A percentile compares a stretch with the other conserved stretches of the same genome.
Evolutionary conservation across 345 rosid species (phyloP).

Genomic region (Syzygium grande): DNA sequence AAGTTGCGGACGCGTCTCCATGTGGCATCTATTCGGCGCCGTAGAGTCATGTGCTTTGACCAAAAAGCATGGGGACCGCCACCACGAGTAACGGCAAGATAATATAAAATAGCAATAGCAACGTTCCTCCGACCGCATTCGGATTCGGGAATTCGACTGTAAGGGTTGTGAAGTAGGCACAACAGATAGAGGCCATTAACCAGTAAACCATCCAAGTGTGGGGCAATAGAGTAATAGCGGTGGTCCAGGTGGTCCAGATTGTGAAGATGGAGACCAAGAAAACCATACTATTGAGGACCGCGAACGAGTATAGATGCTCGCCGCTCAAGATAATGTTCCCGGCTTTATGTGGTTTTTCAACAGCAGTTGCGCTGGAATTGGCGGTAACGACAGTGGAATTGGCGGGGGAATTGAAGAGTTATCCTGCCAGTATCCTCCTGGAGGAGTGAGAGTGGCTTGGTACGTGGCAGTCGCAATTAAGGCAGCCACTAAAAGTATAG

Average conservation of each 20-base stretch:
- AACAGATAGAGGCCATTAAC: fast-evolving
- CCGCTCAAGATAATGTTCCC: not conserved
- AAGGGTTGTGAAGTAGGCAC: fast-evolving
- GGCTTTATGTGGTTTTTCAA: not conserved
- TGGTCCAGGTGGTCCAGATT: not conserved
- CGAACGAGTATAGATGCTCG: fast-evolving
- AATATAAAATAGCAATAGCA: fast-evolving
- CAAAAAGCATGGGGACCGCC: not conserved
- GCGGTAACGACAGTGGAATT: not conserved
- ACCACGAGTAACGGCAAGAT: fast-evolving
- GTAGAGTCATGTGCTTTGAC: fast-evolving
- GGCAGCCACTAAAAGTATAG: not conserved
- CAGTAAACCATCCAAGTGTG: fast-evolving
- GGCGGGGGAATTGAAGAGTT: not conserved
- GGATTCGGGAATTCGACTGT: not conserved
- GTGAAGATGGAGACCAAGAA: not conserved
- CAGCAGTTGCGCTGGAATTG: not conserved
- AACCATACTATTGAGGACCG: not conserved
- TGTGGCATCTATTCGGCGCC: not conserved
- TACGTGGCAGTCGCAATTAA: not conserved
- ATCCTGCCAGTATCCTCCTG: not conserved
- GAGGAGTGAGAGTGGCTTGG: not conserved
- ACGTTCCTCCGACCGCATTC: fast-evolving
- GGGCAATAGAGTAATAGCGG: not conserved
- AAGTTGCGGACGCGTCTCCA: not conserved